Evolutionary conservation across 2,329 filamentous ascomycete genomes (phyloP).

Genomic region (Paecilomyces niveus): DNA sequence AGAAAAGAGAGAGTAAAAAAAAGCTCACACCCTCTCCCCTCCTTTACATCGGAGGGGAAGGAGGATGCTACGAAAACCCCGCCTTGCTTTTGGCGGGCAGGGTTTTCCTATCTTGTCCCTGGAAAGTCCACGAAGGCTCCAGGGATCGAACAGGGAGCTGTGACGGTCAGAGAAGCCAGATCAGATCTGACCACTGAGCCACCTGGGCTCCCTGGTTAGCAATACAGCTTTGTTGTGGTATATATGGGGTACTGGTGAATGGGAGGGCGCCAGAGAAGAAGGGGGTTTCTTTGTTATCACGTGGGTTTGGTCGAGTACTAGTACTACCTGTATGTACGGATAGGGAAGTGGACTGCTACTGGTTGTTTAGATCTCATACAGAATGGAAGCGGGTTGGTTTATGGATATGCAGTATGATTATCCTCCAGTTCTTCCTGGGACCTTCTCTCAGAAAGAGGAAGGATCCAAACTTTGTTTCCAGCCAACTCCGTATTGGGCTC

Average conservation of each 20-base stretch:
- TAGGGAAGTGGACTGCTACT: too few relatives aligned
- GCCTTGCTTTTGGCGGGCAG: background rate
- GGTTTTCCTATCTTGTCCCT: background rate
- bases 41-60: background rate
- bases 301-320: background rate
- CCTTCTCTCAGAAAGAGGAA: too few relatives aligned
- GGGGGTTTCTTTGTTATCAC: background rate
- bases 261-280: background rate
- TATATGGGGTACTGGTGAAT: background rate
- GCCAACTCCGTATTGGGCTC: background rate
- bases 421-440: too few relatives aligned
- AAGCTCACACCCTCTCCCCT: background rate
- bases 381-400: too few relatives aligned
- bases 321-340: too few relatives aligned
- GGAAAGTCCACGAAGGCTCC: background rate
- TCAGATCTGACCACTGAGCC: background rate
- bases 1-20: background rate
- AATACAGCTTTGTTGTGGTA: background rate
- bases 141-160: background rate
- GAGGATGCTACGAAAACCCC: background rate
- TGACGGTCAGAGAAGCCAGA: background rate
- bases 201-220: background rate
- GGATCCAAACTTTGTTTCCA: too few relatives aligned
- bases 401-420: too few relatives aligned
- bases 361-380: too few relatives aligned